Evolutionary conservation across 2,329 filamentous ascomycete genomes (phyloP).

Genomic region (Nigrospora sphaerica): DNA sequence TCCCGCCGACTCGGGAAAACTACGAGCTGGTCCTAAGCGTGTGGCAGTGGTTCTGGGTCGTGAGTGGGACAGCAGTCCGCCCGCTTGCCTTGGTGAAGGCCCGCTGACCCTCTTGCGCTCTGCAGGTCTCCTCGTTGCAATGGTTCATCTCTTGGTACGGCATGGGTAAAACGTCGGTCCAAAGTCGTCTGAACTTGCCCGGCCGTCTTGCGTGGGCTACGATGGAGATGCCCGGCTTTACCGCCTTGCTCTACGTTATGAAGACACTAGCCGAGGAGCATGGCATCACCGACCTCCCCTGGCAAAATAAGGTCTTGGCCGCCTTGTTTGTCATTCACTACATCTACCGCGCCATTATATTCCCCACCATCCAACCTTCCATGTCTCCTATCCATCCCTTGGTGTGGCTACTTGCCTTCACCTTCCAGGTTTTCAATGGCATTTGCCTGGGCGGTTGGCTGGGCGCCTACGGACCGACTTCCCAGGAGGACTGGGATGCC

Average conservation of each 20-base stretch:
- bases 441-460: conserved; percentile 74
- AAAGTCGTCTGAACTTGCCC: conserved; percentile 74
- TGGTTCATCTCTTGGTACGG: conserved; percentile 77
- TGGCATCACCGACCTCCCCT: conserved; percentile 56
- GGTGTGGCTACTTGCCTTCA: conserved; percentile 56
- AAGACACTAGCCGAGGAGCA: conserved; percentile 53
- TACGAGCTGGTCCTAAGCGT: conserved; percentile 31
- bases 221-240: conserved; percentile 78
- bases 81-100: neutral
- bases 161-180: conserved; percentile 82
- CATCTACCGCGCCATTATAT: conserved; percentile 77
- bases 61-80: neutral
- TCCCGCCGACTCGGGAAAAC: conserved; percentile 51
- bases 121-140: conserved; percentile 64
- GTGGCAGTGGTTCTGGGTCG: neutral
- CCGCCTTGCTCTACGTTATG: conserved; percentile 76
- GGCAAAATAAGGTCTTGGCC: conserved; percentile 71
- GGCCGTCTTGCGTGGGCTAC: conserved; percentile 80
- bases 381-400: conserved; percentile 82
- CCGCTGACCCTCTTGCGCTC: neutral
- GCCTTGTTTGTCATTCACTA: conserved; percentile 78
- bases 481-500: conserved; percentile 40
- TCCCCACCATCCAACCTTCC: conserved; percentile 76
- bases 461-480: conserved; percentile 68
- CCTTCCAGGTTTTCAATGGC: conserved; percentile 78